A percentile compares a stretch with the other conserved stretches of the same genome.
Conservation (phyloP, 2,329 filamentous ascomycete genomes). For the Fusarium drepaniforme region DNA sequence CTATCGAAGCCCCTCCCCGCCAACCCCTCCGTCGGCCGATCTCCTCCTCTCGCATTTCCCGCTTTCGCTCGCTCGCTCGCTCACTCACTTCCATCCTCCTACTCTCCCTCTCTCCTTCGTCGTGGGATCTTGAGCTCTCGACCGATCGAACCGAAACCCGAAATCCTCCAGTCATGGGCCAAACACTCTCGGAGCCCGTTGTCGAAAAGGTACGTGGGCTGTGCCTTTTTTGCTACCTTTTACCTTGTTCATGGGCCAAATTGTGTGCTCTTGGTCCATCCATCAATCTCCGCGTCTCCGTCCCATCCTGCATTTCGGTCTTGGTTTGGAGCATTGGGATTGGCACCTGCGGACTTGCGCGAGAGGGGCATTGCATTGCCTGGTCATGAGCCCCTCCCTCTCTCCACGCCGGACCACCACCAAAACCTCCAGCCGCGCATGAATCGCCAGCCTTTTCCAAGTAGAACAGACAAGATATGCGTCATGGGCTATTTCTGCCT, state of each 20-base stretch:
- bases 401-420: slow-evolving; percentile 25
- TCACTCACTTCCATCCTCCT: slow-evolving; percentile 12
- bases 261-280: slow-evolving; percentile 7
- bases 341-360: slow-evolving; percentile 20
- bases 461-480: background rate
- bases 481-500: background rate
- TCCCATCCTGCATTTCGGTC: slow-evolving; percentile 9
- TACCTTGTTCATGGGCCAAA: background rate
- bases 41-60: slow-evolving; percentile 31
- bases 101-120: slow-evolving; percentile 13
- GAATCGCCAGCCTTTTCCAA: slow-evolving; percentile 15
- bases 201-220: slow-evolving; percentile 86
- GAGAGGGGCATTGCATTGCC: slow-evolving; percentile 37
- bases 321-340: slow-evolving; percentile 24
- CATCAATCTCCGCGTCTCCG: slow-evolving; percentile 4
- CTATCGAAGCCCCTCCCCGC: slow-evolving; percentile 27
- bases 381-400: slow-evolving; percentile 44
- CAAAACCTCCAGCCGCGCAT: slow-evolving; percentile 17
- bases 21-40: slow-evolving; percentile 36
- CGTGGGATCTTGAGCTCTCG: slow-evolving; percentile 42
- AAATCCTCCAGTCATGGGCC: slow-evolving; percentile 78
- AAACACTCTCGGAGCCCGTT: slow-evolving; percentile 98
- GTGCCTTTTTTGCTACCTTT: slow-evolving; percentile 15
- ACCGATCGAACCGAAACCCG: slow-evolving; percentile 39
- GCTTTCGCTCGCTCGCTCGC: slow-evolving; percentile 1